Evolutionary conservation across 2,329 filamentous ascomycete genomes (phyloP), one percentile per base, ranked within the genome.

Genomic region (Endocalyx cinctus): DNA sequence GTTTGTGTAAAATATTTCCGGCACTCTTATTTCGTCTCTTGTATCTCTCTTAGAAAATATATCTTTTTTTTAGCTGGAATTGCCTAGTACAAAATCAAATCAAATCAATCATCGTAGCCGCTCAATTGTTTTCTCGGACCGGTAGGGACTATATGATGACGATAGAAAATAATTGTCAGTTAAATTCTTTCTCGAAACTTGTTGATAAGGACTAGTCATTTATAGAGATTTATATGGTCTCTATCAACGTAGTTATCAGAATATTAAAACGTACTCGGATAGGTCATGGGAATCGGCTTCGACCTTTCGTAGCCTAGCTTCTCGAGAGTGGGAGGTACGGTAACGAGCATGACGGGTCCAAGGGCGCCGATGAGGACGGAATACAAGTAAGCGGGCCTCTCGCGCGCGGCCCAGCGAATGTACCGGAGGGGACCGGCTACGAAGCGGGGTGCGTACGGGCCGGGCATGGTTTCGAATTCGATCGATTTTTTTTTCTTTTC

Each of bases 331-430:
- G 87, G 84, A 27, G 89, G 88, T 1, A 87, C 82, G 36, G 74
- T 70, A 39, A 83, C 60, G 43, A 94, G 67, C 37, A 77, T 66
- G 37, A 84, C 62, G 22, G 90, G 92, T 10, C 88, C 88, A 35
- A 78, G 53, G 45, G 64, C 68, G 49, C 86, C 90, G 47, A 97
- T 67, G 38, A 86, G 57, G 54, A 87, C 68, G 51, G 86, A 87
- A 76, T 80, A 97, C 74, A 96, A 94, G 68, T 88, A 84, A 39
- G 88, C 88, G 32, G 92, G 92, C 62, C 84, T 85, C 64, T 92
- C 83, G 66, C 87, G 82, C 31, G 85, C 75, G 33, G 88, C 81
- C 87, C 89, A 97, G 64, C 82, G 82, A 54, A 85, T 66, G 79
- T 95, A 97, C 52, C 80, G 80, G 59, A 94, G 55, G 45, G 92